A percentile compares a stretch with the other conserved stretches of the same genome.
These are phyloP conservation scores for Jacaranda mimosifolia DNA, from an alignment of 257 asterid genomes.

Conservation along the genomic window DNA sequence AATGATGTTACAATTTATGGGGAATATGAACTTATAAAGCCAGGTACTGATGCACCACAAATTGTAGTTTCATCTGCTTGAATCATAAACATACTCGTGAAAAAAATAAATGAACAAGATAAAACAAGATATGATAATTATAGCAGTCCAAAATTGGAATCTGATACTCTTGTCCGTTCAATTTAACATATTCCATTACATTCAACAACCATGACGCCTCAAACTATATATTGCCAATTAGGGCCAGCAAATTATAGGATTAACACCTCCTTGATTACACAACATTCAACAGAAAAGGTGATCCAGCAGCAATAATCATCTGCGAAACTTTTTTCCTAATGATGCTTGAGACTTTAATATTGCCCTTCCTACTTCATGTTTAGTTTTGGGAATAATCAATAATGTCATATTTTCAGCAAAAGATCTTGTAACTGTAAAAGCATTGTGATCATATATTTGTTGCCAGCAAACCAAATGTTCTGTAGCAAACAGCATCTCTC, in stretches of 20 bases:
- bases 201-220: conserved; percentile 8
- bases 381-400: neutral
- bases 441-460: neutral
- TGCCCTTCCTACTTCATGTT: neutral
- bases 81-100: neutral
- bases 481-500: neutral
- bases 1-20: neutral
- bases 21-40: neutral
- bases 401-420: neutral
- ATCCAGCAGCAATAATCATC: conserved; percentile 15
- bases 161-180: neutral
- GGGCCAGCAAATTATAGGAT: conserved; percentile 7
- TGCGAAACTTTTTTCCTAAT: neutral
- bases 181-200: neutral
- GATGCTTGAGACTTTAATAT: neutral
- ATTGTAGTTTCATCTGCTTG: neutral
- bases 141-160: conserved; percentile 1
- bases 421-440: neutral
- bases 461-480: conserved; percentile 7
- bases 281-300: conserved; percentile 10
- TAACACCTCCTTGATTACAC: neutral
- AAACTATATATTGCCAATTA: neutral
- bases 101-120: conserved; percentile 19
- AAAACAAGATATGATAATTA: neutral
- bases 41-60: neutral